Conservation (phyloP, 1,284 basidiomycete genomes). For the Puccinia polysora region DNA sequence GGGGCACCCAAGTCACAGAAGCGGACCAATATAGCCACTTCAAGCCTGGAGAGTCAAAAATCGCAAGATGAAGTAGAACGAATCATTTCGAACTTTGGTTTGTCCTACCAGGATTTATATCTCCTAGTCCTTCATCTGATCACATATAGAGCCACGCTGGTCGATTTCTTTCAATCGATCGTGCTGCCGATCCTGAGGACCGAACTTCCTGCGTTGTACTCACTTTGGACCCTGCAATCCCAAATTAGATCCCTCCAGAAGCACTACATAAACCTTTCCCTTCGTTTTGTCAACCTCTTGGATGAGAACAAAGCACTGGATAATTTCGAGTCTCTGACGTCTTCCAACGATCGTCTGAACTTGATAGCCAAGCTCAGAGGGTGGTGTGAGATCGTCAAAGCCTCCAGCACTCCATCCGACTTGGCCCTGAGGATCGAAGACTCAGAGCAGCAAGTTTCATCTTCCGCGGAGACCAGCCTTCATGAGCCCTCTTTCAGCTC, state of each 20-base stretch:
- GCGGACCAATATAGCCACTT: no score
- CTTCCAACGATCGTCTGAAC: not conserved
- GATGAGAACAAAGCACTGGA: slow-evolving; percentile 6
- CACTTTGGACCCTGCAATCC: slow-evolving; percentile 25
- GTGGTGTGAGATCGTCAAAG: slow-evolving; percentile 1
- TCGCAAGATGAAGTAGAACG: not conserved
- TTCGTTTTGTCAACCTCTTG: slow-evolving; percentile 11
- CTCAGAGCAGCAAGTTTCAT: not conserved
- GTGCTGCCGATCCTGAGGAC: slow-evolving; percentile 13
- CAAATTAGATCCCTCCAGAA: slow-evolving; percentile 11
- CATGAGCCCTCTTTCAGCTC: slow-evolving; percentile 16
- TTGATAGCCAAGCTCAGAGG: not conserved
- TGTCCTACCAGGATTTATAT: not conserved
- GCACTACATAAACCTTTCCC: not conserved
- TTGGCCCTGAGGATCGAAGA: not conserved
- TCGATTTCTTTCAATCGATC: slow-evolving; percentile 29
- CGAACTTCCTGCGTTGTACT: slow-evolving; percentile 16
- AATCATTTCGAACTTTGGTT: not conserved
- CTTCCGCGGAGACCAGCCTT: slow-evolving; percentile 33
- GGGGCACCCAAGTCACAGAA: not conserved
- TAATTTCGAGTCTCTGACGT: not conserved
- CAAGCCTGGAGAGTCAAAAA: no score
- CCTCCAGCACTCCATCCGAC: not conserved
- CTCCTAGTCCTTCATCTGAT: slow-evolving; percentile 10
- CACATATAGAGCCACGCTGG: slow-evolving; percentile 16